Evolutionary conservation across 371 early-diverging fungal species (phyloP).

Genomic region (Dinochytrium kinnereticum): DNA sequence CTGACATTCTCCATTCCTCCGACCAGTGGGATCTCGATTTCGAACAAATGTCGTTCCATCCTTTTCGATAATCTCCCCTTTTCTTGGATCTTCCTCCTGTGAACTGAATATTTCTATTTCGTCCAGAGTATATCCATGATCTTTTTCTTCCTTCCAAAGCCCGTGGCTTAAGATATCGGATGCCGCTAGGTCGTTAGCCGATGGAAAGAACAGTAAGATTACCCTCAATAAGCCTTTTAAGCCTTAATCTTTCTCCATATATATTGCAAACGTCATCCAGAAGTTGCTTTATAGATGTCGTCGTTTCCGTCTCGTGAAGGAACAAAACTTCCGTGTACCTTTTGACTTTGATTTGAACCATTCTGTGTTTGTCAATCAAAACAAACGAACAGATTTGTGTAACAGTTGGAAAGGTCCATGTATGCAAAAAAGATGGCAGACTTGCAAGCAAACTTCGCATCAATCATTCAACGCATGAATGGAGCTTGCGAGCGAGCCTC

Average conservation of each 20-base stretch:
- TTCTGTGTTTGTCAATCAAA: conserved; percentile 21
- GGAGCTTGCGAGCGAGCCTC: conserved; percentile 1
- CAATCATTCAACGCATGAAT: background rate
- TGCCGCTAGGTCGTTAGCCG: conserved; percentile 36
- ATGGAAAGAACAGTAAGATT: background rate
- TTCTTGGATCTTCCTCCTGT: conserved; percentile 25
- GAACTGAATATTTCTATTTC: conserved; percentile 50
- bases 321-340: conserved; percentile 50
- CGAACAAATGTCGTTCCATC: conserved; percentile 35
- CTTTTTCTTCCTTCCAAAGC: conserved; percentile 47
- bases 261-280: conserved; percentile 37
- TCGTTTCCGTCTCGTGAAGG: conserved; percentile 42
- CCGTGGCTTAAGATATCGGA: conserved; percentile 56
- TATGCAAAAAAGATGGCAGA: background rate
- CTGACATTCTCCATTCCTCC: conserved; percentile 54
- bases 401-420: background rate
- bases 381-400: conserved; percentile 5
- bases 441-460: background rate
- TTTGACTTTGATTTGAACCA: conserved; percentile 58
- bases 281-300: conserved; percentile 33
- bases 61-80: conserved; percentile 22
- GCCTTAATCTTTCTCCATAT: conserved; percentile 46
- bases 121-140: conserved; percentile 60
- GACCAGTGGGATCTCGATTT: conserved; percentile 58
- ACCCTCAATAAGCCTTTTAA: conserved; percentile 53